These are phyloP conservation scores for Telfairia occidentalis DNA, from an alignment of 331 rosid species.

Conservation along the genomic window DNA sequence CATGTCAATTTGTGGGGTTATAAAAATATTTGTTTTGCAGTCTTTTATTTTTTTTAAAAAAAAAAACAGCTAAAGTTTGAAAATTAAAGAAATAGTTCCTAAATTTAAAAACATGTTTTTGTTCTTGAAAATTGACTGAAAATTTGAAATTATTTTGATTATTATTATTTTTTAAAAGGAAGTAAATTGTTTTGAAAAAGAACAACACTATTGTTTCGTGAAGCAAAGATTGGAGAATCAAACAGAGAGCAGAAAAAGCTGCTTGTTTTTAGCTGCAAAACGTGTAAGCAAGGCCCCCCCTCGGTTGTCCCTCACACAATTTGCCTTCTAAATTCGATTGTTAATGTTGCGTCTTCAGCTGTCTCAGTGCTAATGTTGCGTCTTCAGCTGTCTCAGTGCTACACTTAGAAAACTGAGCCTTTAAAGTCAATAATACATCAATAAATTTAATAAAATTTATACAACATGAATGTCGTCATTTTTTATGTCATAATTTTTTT, in stretches of 20 bases:
- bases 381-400: not conserved
- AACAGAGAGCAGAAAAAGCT: not conserved
- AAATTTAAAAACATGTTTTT: not conserved
- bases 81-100: too few relatives aligned
- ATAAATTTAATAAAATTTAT: too few relatives aligned
- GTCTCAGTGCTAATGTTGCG: not conserved
- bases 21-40: too few relatives aligned
- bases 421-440: not conserved
- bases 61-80: too few relatives aligned
- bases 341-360: not conserved
- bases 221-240: not conserved
- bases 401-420: not conserved
- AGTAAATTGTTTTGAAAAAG: not conserved
- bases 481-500: too few relatives aligned
- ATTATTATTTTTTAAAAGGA: too few relatives aligned
- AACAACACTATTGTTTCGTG: not conserved
- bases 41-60: too few relatives aligned
- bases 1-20: too few relatives aligned
- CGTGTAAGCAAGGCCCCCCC: slow-evolving; percentile 1
- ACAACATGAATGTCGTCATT: too few relatives aligned
- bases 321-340: not conserved
- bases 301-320: not conserved
- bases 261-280: not conserved
- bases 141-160: too few relatives aligned
- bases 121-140: not conserved